A percentile compares a stretch with the other conserved stretches of the same genome.
Conservation (phyloP, 495 filamentous ascomycete species). For the Aspergillus wentii region DNA sequence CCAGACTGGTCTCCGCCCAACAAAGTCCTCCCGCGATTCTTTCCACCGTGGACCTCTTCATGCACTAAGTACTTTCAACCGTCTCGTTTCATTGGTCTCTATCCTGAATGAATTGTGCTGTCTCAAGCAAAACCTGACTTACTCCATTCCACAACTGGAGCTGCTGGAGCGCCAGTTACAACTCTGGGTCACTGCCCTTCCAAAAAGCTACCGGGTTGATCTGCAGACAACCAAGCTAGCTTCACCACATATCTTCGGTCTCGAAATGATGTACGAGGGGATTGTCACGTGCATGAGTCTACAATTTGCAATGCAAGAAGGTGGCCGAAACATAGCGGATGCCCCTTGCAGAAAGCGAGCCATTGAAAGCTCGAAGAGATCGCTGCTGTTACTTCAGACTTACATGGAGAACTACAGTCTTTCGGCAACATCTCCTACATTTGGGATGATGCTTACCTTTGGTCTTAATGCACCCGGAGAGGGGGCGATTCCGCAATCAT, state of each 20-base stretch:
- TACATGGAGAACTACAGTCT: constrained; percentile 38
- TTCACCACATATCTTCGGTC: constrained; percentile 34
- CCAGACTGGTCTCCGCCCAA: constrained; percentile 26
- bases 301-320: constrained; percentile 24
- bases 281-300: constrained; percentile 23
- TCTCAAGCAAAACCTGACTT: constrained; percentile 19
- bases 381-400: constrained; percentile 26
- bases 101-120: constrained; percentile 40
- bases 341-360: constrained; percentile 20
- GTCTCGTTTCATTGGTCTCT: constrained; percentile 38
- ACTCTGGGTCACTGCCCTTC: constrained; percentile 29
- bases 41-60: constrained; percentile 49
- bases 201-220: constrained; percentile 31
- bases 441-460: constrained; percentile 29
- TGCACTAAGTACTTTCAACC: constrained; percentile 58
- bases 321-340: constrained; percentile 17
- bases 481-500: not conserved
- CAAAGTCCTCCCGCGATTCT: constrained; percentile 27
- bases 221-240: constrained; percentile 21
- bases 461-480: constrained; percentile 10
- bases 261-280: constrained; percentile 37
- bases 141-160: constrained; percentile 27
- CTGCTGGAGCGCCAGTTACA: constrained; percentile 32
- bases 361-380: constrained; percentile 27
- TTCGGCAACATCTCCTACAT: constrained; percentile 29